Conservation (phyloP, 2,329 filamentous ascomycete species). For the Cyphellophora europaea region DNA sequence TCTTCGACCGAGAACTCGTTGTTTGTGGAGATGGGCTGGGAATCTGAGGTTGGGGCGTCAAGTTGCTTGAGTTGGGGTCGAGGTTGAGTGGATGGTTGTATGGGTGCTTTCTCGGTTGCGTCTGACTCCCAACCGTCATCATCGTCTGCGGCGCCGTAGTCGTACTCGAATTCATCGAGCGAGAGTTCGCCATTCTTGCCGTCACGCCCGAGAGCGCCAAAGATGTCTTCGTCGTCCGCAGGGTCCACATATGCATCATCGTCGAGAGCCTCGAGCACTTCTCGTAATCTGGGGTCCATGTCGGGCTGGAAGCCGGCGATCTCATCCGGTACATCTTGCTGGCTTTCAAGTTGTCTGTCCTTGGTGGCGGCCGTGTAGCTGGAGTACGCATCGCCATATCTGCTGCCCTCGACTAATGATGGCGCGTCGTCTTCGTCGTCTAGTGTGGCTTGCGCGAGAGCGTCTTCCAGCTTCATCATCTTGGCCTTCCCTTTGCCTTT, state of each 20-base stretch:
- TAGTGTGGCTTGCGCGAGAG: conserved; percentile 52
- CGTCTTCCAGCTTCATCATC: conserved; percentile 76
- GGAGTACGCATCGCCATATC: conserved; percentile 50
- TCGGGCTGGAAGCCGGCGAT: conserved; percentile 93
- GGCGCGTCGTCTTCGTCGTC: conserved; percentile 26
- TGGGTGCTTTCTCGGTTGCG: conserved; percentile 65
- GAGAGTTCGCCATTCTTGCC: conserved; percentile 58
- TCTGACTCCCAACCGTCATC: conserved; percentile 95
- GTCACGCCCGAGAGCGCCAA: conserved; percentile 61
- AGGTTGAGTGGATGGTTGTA: conserved; percentile 19
- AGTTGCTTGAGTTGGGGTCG: conserved; percentile 1
- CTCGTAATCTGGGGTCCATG: conserved; percentile 88
- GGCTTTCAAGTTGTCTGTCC: conserved; percentile 74
- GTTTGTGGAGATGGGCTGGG: background rate
- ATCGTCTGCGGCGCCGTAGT: conserved; percentile 60
- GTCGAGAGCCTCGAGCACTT: conserved; percentile 86
- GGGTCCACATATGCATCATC: conserved; percentile 90
- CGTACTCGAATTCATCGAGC: conserved; percentile 68
- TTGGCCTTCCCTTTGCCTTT: conserved; percentile 60
- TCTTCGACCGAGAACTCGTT: conserved; percentile 4
- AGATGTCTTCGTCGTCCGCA: conserved; percentile 71
- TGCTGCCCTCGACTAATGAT: conserved; percentile 6
- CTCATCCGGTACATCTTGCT: conserved; percentile 84
- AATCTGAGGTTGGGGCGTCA: background rate
- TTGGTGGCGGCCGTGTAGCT: conserved; percentile 36